These are phyloP conservation scores for Saccharomycopsis sp. DNA, from an alignment of 805 yeast species.

Conservation along the genomic window DNA sequence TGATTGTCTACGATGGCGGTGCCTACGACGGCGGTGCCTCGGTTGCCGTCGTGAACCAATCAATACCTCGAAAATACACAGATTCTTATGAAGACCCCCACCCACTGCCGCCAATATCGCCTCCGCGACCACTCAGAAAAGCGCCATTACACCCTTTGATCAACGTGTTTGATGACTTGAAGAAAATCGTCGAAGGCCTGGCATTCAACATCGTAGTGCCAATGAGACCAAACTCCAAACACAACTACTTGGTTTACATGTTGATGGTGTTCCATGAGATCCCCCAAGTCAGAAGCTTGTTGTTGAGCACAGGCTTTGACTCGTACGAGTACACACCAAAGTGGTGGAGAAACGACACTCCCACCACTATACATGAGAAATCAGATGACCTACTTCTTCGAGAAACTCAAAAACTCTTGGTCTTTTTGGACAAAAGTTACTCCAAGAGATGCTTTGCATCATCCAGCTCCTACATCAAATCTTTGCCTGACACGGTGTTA, in stretches of 20 bases:
- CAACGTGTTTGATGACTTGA: no score
- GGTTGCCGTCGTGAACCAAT: no score
- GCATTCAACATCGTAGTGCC: no score
- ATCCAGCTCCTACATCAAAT: constrained; percentile 4
- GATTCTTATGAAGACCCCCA: no score
- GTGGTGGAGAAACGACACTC: constrained; percentile 16
- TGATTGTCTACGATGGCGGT: no score
- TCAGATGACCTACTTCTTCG: constrained; percentile 1
- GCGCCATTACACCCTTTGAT: no score
- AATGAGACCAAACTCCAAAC: constrained; percentile 2
- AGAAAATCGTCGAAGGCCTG: no score
- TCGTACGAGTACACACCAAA: constrained; percentile 5
- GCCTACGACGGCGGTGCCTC: no score
- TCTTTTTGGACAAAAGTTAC: constrained; percentile 11
- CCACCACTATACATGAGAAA: background rate
- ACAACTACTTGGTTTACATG: constrained; percentile 12
- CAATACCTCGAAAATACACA: no score
- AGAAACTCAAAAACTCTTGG: constrained; percentile 13
- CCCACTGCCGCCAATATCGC: no score
- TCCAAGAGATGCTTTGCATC: constrained; percentile 14
- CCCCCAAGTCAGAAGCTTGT: constrained; percentile 9
- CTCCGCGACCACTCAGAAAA: no score
- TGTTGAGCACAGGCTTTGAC: constrained; percentile 8
- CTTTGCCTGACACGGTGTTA: constrained; percentile 2
- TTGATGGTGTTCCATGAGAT: constrained; percentile 14